Base-by-base conservation (phyloP, 495 filamentous ascomycete genomes). In the Aspergillus baeticus region DNA sequence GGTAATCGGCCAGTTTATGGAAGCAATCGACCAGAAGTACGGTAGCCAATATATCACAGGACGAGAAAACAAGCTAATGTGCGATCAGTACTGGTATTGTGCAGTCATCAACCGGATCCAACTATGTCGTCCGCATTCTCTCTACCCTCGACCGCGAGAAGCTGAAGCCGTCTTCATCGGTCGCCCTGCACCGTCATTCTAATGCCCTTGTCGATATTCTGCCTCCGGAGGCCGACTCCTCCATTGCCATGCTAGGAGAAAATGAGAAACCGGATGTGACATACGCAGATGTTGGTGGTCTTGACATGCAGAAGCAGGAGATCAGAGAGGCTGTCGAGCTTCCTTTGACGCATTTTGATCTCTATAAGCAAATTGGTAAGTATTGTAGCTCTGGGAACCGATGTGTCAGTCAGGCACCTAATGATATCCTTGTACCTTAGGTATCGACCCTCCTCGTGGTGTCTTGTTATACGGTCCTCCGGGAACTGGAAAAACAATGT, bases 261-360 rank as follows among this genome's bases (percentile, higher is more conserved):
- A 88, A 94, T 61, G 94, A 98, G 80, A 98, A 98, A 81, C 94
- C 94, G 26, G 94, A 98, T 73, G 92, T 98, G 35, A 96, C 92
- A 35, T 98, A 98, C 66, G 92, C 91, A 53, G 94, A 98, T 72
- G 95, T 98, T 51, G 94, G 94, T 76, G 94, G 94, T 7, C 77
- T 98, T 57, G 94, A 98, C 69, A 98, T 98, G 94, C 94, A 98
- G 76, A 98, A 98, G 78, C 94, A 98, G 75, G 94, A 98, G 72
- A 98, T 98, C 49, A 82, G 95, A 51, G 94, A 98, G 73, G 94
- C 94, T 15, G 94, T 98, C 54, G 94, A 98, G 77, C 77, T 98
- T 55, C 94, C 94, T 10, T 77, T 98, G 58, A 96, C 92, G 22
- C 95, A 98, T 70, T 96, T 96, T 69, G 93, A 98, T 70, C 86